phyloP scores from a whole-genome alignment of 345 rosid genomes.

The Eucalyptus globulus region DNA sequence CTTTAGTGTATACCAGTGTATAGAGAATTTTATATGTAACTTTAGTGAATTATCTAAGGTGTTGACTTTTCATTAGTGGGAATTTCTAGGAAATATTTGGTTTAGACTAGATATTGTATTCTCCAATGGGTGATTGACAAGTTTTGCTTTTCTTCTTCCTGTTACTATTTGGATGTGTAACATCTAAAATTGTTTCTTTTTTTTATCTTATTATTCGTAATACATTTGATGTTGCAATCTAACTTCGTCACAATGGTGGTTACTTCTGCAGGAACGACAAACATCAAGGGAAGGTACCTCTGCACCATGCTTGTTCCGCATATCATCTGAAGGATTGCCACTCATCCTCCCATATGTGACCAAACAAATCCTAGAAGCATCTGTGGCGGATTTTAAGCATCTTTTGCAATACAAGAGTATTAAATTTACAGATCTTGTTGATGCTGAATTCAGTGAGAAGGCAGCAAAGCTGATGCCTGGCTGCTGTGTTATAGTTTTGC shows the following conservation, averaged over 20 bases:
- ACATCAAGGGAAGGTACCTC: constrained; percentile 69
- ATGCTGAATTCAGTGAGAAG: constrained; percentile 52
- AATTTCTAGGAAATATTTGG: neutral
- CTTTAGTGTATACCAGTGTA: neutral
- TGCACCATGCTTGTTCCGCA: constrained; percentile 70
- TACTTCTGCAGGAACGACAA: constrained; percentile 58
- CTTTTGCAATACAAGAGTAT: constrained; percentile 71
- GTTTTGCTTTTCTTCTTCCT: neutral
- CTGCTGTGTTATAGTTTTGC: constrained; percentile 65
- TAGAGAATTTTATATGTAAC: neutral
- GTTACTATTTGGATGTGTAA: neutral
- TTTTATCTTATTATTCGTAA: neutral
- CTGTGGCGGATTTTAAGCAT: constrained; percentile 67
- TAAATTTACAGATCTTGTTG: constrained; percentile 57
- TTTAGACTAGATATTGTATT: neutral
- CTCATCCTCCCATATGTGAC: constrained; percentile 81
- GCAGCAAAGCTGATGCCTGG: constrained; percentile 73
- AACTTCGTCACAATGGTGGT: neutral
- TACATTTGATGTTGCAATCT: neutral
- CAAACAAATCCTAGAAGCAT: constrained; percentile 62
- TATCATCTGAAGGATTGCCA: constrained; percentile 92
- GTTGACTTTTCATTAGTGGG: neutral
- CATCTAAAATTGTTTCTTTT: neutral
- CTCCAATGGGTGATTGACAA: neutral
- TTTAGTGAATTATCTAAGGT: neutral